Evolutionary conservation across 345 rosid genomes (phyloP).

Genomic region (Leavenworthia alabamica): DNA sequence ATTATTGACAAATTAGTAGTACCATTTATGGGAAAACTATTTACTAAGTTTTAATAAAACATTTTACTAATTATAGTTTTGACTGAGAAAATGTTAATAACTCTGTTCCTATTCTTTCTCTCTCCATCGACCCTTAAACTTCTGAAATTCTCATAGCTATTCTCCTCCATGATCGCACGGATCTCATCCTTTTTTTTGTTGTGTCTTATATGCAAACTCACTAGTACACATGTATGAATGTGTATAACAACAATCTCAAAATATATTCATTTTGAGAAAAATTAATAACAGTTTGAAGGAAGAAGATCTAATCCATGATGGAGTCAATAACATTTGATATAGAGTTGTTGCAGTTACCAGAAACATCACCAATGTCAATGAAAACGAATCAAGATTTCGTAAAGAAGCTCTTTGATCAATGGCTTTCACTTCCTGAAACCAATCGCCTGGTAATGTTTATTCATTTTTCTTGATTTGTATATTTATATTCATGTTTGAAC

Average conservation of each 20-base stretch:
- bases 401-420: slow-evolving; percentile 76
- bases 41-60: neutral
- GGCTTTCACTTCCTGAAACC: slow-evolving; percentile 88
- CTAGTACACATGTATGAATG: slow-evolving; percentile 7
- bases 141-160: slow-evolving; percentile 15
- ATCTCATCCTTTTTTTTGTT: slow-evolving; percentile 14
- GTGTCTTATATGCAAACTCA: neutral
- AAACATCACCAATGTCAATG: slow-evolving; percentile 64
- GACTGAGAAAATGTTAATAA: slow-evolving; percentile 10
- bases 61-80: slow-evolving; percentile 22
- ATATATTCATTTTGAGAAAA: neutral
- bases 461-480: neutral
- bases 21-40: neutral
- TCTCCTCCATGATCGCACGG: slow-evolving; percentile 32
- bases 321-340: slow-evolving; percentile 49
- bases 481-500: neutral
- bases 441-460: slow-evolving; percentile 52
- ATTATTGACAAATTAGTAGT: neutral
- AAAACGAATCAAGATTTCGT: slow-evolving; percentile 74
- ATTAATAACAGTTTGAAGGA: neutral
- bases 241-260: slow-evolving; percentile 4
- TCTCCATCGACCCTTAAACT: slow-evolving; percentile 15
- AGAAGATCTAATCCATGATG: slow-evolving; percentile 17
- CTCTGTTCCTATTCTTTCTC: neutral
- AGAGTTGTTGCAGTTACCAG: slow-evolving; percentile 80